Conservation (phyloP, 2,329 filamentous ascomycete genomes). For the Boeremia lycopersici region DNA sequence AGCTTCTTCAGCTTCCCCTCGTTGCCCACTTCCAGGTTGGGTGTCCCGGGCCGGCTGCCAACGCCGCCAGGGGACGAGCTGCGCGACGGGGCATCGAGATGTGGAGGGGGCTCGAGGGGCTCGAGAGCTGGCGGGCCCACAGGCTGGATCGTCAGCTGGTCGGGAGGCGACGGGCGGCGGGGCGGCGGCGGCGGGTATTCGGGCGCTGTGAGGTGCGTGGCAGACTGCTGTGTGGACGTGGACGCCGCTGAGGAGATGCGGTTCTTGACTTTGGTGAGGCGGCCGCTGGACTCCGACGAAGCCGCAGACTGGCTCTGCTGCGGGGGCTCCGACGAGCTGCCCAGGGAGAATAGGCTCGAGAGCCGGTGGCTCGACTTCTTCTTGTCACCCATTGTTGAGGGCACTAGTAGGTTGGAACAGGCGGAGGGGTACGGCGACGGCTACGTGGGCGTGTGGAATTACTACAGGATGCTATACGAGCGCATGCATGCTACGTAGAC, state of each 20-base stretch:
- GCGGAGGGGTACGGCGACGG: not conserved
- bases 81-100: slow-evolving; percentile 34
- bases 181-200: slow-evolving; percentile 33
- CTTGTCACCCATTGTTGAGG: slow-evolving; percentile 35
- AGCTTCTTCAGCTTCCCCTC: slow-evolving; percentile 40
- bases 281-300: slow-evolving; percentile 37
- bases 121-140: slow-evolving; percentile 32
- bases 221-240: slow-evolving; percentile 9
- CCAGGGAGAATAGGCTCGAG: slow-evolving; percentile 42
- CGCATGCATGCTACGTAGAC: slow-evolving; percentile 22
- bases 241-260: slow-evolving; percentile 37
- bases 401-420: not conserved
- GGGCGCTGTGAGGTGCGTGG: slow-evolving; percentile 34
- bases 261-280: slow-evolving; percentile 40
- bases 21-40: slow-evolving; percentile 20
- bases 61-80: slow-evolving; percentile 32
- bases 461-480: slow-evolving; percentile 7
- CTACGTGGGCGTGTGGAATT: slow-evolving; percentile 2
- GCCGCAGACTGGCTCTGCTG: slow-evolving; percentile 24
- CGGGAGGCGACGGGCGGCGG: slow-evolving; percentile 16
- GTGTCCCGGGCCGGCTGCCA: slow-evolving; percentile 33
- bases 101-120: slow-evolving; percentile 37
- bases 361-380: slow-evolving; percentile 42
- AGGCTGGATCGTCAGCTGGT: slow-evolving; percentile 36
- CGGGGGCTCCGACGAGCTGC: slow-evolving; percentile 23